phyloP scores from a whole-genome alignment of 129 eudicot genomes.

The Pulicaria dysenterica region DNA sequence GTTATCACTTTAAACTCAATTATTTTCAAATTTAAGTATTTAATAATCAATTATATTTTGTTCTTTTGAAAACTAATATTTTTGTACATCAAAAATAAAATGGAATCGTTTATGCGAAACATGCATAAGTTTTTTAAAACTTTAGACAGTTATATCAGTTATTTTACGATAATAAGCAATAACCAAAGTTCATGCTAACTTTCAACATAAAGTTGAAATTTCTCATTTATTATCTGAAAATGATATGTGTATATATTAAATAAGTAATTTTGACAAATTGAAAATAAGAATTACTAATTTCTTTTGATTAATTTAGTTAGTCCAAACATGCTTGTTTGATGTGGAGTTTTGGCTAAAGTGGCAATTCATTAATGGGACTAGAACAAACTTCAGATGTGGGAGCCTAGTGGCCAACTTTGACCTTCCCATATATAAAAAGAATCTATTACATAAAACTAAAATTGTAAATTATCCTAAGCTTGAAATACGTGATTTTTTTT shows the following conservation, averaged over 20 bases:
- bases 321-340: constrained; percentile 16
- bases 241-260: background rate
- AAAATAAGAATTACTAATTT: background rate
- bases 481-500: too few species aligned
- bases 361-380: constrained; percentile 33
- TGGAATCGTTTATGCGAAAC: too few species aligned
- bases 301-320: background rate
- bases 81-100: background rate
- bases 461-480: too few species aligned
- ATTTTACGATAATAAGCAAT: background rate
- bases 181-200: background rate
- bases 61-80: background rate
- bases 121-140: too few species aligned
- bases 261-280: background rate
- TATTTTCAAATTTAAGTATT: background rate
- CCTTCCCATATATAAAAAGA: background rate
- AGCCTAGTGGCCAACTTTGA: constrained; percentile 48
- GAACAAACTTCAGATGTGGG: constrained; percentile 33
- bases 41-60: background rate
- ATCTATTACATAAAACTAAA: too few species aligned
- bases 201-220: background rate
- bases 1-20: background rate
- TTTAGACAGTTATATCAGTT: too few species aligned
- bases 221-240: constrained; percentile 20
- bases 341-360: constrained; percentile 38